Conservation (phyloP, 1,139 yeast genomes). For the Geotrichum candidum region DNA sequence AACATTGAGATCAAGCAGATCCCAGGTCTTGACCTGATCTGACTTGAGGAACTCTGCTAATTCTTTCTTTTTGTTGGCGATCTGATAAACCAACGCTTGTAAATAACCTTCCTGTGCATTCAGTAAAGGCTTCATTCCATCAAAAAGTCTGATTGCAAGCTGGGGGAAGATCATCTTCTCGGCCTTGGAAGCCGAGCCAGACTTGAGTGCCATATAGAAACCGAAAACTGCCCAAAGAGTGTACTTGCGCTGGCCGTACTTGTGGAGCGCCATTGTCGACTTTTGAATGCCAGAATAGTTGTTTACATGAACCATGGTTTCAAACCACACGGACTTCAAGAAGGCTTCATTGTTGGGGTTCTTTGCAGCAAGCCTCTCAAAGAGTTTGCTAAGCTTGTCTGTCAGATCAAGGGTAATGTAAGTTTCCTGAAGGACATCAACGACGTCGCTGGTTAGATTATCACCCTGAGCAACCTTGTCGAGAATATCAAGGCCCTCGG, state of each 20-base stretch:
- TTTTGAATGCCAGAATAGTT: slow-evolving; percentile 33
- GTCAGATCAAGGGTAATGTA: slow-evolving; percentile 5
- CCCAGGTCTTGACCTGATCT: slow-evolving; percentile 36
- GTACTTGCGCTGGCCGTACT: slow-evolving; percentile 31
- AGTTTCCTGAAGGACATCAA: slow-evolving; percentile 39
- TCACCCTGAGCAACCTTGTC: slow-evolving; percentile 40
- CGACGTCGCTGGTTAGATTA: slow-evolving; percentile 52
- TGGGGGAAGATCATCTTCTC: slow-evolving; percentile 47
- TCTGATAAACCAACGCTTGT: slow-evolving; percentile 42
- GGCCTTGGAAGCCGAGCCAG: slow-evolving; percentile 32
- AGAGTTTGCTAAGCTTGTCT: slow-evolving; percentile 36
- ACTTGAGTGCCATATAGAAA: slow-evolving; percentile 31
- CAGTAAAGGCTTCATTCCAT: slow-evolving; percentile 41
- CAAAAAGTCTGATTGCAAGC: slow-evolving; percentile 52
- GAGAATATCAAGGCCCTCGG: slow-evolving; percentile 43
- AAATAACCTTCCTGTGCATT: slow-evolving; percentile 58
- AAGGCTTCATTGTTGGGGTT: slow-evolving; percentile 35
- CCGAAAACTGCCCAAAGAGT: slow-evolving; percentile 44
- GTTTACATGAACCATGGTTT: slow-evolving; percentile 30
- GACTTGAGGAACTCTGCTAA: slow-evolving; percentile 35
- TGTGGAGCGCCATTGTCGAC: slow-evolving; percentile 32
- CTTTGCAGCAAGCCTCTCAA: slow-evolving; percentile 42
- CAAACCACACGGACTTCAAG: slow-evolving; percentile 31
- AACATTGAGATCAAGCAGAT: slow-evolving; percentile 54
- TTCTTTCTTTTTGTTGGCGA: slow-evolving; percentile 34